phyloP scores from a whole-genome alignment of 1,284 basidiomycete species.

The Cryptococcus jaspeensis region DNA sequence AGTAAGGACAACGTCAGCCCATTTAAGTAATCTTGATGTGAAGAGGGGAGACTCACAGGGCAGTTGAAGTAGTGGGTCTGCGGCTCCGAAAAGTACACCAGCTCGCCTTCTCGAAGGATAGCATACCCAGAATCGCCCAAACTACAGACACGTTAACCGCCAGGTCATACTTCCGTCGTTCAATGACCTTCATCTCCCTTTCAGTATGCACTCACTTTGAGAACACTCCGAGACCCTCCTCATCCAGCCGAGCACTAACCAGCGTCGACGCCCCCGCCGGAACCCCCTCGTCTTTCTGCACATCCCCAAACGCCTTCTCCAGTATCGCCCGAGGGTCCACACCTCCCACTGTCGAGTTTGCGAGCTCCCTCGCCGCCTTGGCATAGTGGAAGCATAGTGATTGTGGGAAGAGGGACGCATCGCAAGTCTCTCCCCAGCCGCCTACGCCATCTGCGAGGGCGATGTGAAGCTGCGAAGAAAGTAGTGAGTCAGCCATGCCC shows the following conservation, averaged over 20 bases:
- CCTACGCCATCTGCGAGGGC: constrained; percentile 59
- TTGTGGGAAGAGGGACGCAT: constrained; percentile 57
- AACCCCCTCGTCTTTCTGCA: constrained; percentile 52
- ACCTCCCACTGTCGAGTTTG: constrained; percentile 10
- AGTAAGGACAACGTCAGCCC: constrained; percentile 6
- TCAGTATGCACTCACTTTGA: constrained; percentile 48
- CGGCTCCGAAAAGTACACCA: constrained; percentile 35
- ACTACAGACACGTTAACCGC: constrained; percentile 16
- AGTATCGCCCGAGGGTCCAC: constrained; percentile 46
- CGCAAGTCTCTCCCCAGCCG: constrained; percentile 57
- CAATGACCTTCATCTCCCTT: too few relatives aligned
- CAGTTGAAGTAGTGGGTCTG: constrained; percentile 54
- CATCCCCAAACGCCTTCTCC: constrained; percentile 52
- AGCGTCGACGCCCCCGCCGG: constrained; percentile 54
- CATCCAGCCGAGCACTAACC: constrained; percentile 44
- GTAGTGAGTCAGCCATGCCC: background rate
- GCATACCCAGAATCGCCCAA: constrained; percentile 51
- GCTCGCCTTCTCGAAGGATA: constrained; percentile 44
- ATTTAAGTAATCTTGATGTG: background rate
- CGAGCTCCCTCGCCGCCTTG: constrained; percentile 24
- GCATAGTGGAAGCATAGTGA: constrained; percentile 54
- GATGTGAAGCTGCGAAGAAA: constrained; percentile 40
- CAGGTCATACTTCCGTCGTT: background rate
- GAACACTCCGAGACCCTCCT: constrained; percentile 53
- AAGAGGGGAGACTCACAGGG: constrained; percentile 34